Evolutionary conservation across 164 flowering plant genomes (phyloP).

Genomic region (Chimonanthus salicifolius): DNA sequence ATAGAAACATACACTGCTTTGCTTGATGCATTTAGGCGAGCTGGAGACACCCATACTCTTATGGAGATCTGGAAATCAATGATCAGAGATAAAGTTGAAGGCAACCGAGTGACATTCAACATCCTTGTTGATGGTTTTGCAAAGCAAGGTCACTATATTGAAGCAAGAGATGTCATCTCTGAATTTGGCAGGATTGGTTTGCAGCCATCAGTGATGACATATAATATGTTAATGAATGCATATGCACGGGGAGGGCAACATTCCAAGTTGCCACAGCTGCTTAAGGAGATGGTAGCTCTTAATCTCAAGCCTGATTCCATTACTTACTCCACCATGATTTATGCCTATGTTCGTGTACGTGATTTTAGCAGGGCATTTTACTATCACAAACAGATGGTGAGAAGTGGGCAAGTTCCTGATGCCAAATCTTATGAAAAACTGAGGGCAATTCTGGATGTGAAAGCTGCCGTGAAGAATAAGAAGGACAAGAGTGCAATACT

Average conservation of each 20-base stretch:
- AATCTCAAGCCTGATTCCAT: conserved; percentile 77
- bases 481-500: conserved; percentile 75
- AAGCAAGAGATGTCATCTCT: conserved; percentile 79
- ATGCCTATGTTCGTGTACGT: conserved; percentile 84
- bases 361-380: conserved; percentile 86
- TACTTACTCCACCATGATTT: conserved; percentile 81
- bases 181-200: conserved; percentile 77
- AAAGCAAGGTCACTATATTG: conserved; percentile 74
- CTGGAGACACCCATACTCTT: conserved; percentile 61
- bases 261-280: conserved; percentile 68
- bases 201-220: conserved; percentile 78
- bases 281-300: conserved; percentile 79
- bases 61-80: conserved; percentile 80
- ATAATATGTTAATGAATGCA: conserved; percentile 92
- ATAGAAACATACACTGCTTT: conserved; percentile 84
- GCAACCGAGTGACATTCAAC: conserved; percentile 78
- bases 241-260: conserved; percentile 92
- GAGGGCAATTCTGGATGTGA: conserved; percentile 63
- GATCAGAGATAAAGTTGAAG: conserved; percentile 57
- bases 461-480: conserved; percentile 63
- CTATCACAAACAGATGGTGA: conserved; percentile 86
- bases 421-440: conserved; percentile 67
- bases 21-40: conserved; percentile 85
- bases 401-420: conserved; percentile 76
- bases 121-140: conserved; percentile 86